These are phyloP conservation scores for Pharnaceum exiguum DNA, from an alignment of 148 eudicot species.

Conservation along the genomic window DNA sequence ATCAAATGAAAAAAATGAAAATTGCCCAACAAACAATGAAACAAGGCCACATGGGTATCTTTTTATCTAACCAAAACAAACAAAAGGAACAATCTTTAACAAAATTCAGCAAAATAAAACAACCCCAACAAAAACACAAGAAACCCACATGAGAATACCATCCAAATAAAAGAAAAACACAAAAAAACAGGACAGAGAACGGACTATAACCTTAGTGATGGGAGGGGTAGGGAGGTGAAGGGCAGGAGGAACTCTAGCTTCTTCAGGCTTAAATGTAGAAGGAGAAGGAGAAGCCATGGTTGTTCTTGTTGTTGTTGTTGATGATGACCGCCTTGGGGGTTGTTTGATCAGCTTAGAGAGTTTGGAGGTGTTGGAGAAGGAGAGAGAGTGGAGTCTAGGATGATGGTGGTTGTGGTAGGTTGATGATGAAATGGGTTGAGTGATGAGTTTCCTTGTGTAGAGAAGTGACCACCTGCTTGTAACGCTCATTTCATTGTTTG, in stretches of 20 bases:
- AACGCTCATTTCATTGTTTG: slow-evolving; percentile 17
- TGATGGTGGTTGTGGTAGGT: background rate
- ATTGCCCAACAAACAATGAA: too few relatives aligned
- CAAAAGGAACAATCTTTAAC: background rate
- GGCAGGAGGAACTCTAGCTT: slow-evolving; percentile 74
- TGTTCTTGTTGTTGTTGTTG: too few relatives aligned
- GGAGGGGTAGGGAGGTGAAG: slow-evolving; percentile 51
- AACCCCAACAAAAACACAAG: background rate
- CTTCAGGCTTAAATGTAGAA: slow-evolving; percentile 48
- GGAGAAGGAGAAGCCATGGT: slow-evolving; percentile 52
- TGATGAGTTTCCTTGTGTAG: slow-evolving; percentile 4
- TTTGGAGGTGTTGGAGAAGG: background rate
- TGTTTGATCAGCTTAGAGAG: slow-evolving; percentile 7
- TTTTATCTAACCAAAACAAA: too few relatives aligned
- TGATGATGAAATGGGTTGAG: slow-evolving; percentile 4
- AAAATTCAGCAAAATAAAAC: background rate
- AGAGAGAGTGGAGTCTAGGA: slow-evolving; percentile 10
- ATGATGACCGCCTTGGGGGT: slow-evolving; percentile 7
- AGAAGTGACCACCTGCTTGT: slow-evolving; percentile 3
- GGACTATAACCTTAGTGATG: slow-evolving; percentile 64
- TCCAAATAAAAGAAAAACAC: background rate
- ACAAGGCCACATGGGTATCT: too few relatives aligned
- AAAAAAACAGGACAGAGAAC: slow-evolving; percentile 2
- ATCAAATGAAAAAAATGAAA: too few relatives aligned
- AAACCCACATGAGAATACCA: background rate